A percentile compares a stretch with the other conserved stretches of the same genome.
Evolutionary conservation across 805 yeast species (phyloP).

Genomic region (Monosporozyma aerobia): DNA sequence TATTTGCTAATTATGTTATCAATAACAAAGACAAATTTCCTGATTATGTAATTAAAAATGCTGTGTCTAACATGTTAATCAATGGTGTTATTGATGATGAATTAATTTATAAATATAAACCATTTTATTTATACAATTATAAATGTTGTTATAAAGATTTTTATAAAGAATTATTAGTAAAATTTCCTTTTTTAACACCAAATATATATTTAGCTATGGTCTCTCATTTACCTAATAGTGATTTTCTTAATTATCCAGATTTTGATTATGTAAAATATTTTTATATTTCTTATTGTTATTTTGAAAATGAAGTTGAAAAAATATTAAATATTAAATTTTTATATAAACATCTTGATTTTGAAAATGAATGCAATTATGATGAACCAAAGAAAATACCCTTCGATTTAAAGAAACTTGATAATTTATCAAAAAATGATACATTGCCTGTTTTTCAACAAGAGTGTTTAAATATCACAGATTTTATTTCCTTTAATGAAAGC

Average conservation of each 20-base stretch:
- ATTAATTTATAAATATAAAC: slow-evolving; percentile 1
- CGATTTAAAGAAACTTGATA: not conserved
- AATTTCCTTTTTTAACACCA: not conserved
- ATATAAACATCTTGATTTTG: not conserved
- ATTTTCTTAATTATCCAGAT: too few relatives aligned
- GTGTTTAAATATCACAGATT: not conserved
- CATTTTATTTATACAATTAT: slow-evolving; percentile 5
- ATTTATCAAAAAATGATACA: not conserved
- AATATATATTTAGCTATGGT: not conserved
- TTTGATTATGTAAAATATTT: not conserved
- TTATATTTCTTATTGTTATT: too few relatives aligned
- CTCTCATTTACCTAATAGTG: too few relatives aligned
- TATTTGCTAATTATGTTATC: slow-evolving; percentile 1
- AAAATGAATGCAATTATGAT: not conserved
- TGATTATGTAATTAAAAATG: not conserved
- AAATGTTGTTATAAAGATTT: not conserved
- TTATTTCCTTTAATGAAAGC: not conserved
- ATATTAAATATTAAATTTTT: not conserved
- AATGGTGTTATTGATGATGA: not conserved
- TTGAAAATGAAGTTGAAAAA: too few relatives aligned
- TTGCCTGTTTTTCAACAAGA: not conserved
- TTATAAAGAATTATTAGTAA: not conserved
- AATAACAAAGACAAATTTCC: slow-evolving; percentile 1
- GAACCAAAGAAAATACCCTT: not conserved
- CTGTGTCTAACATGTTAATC: slow-evolving; percentile 11